Percentiles rank a stretch among this genome's conserved stretches.
Conservation (phyloP, 1,139 yeast species). For the Yamadazyma diospyri region DNA sequence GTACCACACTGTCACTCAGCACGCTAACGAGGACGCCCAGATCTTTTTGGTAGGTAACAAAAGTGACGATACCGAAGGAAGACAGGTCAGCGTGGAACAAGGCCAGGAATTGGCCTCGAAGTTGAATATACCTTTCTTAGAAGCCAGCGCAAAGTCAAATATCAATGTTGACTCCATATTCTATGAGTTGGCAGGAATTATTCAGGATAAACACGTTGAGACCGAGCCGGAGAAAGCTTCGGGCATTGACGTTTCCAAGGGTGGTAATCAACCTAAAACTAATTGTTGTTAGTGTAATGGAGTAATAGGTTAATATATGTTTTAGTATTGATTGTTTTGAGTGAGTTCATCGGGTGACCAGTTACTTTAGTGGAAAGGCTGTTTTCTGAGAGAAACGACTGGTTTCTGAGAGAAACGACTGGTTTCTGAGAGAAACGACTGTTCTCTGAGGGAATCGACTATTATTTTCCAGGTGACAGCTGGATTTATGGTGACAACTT, state of each 20-base stretch:
- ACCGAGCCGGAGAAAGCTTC: slow-evolving; percentile 17
- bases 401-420: no score
- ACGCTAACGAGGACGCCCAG: slow-evolving; percentile 94
- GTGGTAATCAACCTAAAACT: slow-evolving; percentile 27
- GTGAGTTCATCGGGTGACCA: no score
- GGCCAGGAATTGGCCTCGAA: slow-evolving; percentile 89
- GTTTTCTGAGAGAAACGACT: no score
- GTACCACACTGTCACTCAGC: slow-evolving; percentile 93
- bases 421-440: no score
- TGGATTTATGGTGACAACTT: no score
- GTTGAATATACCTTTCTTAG: slow-evolving; percentile 86
- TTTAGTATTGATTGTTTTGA: no score
- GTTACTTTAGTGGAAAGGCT: no score
- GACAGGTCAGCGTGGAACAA: slow-evolving; percentile 80
- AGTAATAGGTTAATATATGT: no score
- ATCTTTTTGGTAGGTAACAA: slow-evolving; percentile 92
- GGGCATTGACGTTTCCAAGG: slow-evolving; percentile 48
- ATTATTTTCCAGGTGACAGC: no score
- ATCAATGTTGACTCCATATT: slow-evolving; percentile 90
- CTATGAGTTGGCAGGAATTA: slow-evolving; percentile 83
- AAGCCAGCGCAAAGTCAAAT: slow-evolving; percentile 93
- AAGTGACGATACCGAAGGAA: slow-evolving; percentile 77
- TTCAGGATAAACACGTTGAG: slow-evolving; percentile 71
- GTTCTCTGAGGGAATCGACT: no score
- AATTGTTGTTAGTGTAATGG: slow-evolving; percentile 34